Base-by-base conservation (phyloP, 176 grass and related monocot genomes). In the Eleusine coracana region DNA sequence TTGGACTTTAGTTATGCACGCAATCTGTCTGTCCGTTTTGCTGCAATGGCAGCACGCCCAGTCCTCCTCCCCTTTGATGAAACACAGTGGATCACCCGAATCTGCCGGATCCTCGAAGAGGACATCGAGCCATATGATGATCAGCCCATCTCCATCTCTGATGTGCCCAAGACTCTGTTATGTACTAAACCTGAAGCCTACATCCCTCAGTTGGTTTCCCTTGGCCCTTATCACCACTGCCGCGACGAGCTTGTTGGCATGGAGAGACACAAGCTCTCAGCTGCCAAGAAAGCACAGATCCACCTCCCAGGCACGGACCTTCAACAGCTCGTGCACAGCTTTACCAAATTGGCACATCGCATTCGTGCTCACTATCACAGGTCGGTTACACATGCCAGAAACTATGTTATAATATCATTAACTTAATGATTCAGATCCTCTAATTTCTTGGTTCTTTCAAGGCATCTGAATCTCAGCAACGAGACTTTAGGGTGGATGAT, bases 401-500 rank as follows among this genome's bases (percentile, higher is more conserved):
- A 23, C 5, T 70, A 23, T 15, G 18, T 23, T 45, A 45, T 69
- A 58, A 0, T 41, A 52, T 62, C 48, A 5, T 73, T 21, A n/a
- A 2, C 44, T 15, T 6, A 62, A 54, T 36, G 44, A 5, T 18
- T 31, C 2, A 34, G 31, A 34, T 5, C 44, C 9, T 21, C 0
- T 56, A 5, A 14, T 17, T 41, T 74, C 0, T 39, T 80, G 14
- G 0, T 29, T 68, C 1, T 20, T 73, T 7, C 73, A 46, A 97
- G 94, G 88, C 83, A 98, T 45, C 82, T 95, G 12, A 87, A 86
- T 68, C 69, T 92, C 10, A 89, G 37, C 10, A 84, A 75, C 1
- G 88, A 91, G 65, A 77, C 86, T 3, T 64, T 98, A 3, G 92
- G 86, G 1, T 98, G 95, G 95, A 98, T 98, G 92, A 89, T 98